Conservation (phyloP, 2,329 filamentous ascomycete species). For the Fusarium armeniacum region DNA sequence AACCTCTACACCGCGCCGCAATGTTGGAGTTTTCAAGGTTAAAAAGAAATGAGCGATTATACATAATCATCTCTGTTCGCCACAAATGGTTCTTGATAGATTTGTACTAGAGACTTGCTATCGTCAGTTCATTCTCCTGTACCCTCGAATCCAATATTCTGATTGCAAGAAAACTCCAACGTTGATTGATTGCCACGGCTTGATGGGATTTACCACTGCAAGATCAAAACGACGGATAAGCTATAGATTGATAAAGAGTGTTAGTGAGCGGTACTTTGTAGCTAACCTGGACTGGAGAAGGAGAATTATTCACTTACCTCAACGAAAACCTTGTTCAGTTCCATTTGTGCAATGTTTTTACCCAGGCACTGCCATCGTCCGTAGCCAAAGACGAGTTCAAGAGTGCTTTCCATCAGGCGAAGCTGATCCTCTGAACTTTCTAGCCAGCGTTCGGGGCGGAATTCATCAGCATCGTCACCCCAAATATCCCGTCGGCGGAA, state of each 20-base stretch:
- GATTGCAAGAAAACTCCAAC: conserved; percentile 52
- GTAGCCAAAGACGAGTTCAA: conserved; percentile 58
- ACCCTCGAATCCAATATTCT: conserved; percentile 27
- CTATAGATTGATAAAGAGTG: conserved; percentile 20
- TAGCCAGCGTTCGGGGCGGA: conserved; percentile 57
- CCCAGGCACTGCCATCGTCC: conserved; percentile 59
- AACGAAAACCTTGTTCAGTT: conserved; percentile 58
- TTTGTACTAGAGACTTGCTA: too few species aligned
- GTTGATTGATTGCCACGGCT: conserved; percentile 52
- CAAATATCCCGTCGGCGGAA: conserved; percentile 53
- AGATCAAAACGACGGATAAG: conserved; percentile 53
- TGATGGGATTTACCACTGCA: conserved; percentile 49
- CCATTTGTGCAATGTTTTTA: conserved; percentile 56
- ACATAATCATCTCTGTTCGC: too few species aligned
- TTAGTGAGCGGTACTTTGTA: neutral
- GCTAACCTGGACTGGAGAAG: accelerated
- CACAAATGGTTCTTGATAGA: too few species aligned
- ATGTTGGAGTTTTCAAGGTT: too few species aligned
- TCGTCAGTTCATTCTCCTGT: neutral
- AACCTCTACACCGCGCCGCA: too few species aligned
- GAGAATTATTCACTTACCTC: conserved; percentile 53
- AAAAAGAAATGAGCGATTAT: too few species aligned
- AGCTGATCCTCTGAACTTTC: conserved; percentile 52
- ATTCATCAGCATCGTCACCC: conserved; percentile 55
- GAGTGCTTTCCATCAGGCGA: conserved; percentile 54